These are phyloP conservation scores for Debaryomycetaceae sp. DNA, from an alignment of 1,139 yeast genomes.

Conservation along the genomic window DNA sequence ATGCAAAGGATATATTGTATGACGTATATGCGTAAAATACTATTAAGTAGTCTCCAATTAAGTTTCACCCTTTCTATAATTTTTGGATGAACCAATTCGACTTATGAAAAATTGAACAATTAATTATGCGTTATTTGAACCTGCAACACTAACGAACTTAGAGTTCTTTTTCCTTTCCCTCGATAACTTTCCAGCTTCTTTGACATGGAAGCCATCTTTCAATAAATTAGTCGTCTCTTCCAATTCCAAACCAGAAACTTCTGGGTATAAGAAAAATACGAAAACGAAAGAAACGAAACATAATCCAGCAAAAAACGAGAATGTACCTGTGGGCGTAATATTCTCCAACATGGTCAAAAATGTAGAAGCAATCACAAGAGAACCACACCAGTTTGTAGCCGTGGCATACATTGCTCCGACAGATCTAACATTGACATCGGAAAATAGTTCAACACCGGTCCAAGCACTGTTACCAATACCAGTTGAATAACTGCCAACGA, in stretches of 20 bases:
- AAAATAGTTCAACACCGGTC: constrained; percentile 95
- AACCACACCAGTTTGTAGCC: constrained; percentile 96
- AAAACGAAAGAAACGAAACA: constrained; percentile 68
- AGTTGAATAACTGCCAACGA: constrained; percentile 84
- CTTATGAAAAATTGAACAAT: background rate
- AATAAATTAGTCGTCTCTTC: constrained; percentile 86
- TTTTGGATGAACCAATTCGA: background rate
- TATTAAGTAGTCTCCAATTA: no score
- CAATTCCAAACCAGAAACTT: constrained; percentile 81
- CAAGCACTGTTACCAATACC: constrained; percentile 98
- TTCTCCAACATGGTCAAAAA: constrained; percentile 90
- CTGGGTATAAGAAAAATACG: constrained; percentile 85
- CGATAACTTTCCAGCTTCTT: constrained; percentile 64
- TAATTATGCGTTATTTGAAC: constrained; percentile 3
- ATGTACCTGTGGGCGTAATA: constrained; percentile 94
- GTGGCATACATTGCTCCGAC: constrained; percentile 89
- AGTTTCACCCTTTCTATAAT: no score
- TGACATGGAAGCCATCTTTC: constrained; percentile 80
- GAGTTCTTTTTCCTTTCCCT: constrained; percentile 38
- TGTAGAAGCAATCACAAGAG: constrained; percentile 84
- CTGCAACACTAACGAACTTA: constrained; percentile 12
- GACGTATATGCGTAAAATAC: no score
- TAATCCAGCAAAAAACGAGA: constrained; percentile 82
- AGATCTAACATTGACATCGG: constrained; percentile 85
- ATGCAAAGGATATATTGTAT: no score